Evolutionary conservation across 2,329 filamentous ascomycete species (phyloP), one percentile per base, ranked within the genome.

Genomic region (Diaporthe sp.): DNA sequence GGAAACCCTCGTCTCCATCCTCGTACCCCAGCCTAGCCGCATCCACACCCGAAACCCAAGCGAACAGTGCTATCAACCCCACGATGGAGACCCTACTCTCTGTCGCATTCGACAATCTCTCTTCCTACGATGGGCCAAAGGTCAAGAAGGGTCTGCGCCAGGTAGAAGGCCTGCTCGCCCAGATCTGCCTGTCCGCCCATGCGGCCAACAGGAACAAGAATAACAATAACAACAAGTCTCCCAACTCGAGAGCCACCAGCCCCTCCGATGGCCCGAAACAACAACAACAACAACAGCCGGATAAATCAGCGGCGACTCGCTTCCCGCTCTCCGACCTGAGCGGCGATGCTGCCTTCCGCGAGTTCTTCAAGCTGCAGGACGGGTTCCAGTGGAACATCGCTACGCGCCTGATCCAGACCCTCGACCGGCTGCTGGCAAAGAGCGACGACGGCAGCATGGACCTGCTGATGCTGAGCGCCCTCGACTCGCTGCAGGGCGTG

Each of bases 301-400:
- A 42, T 25, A 13, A 33, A 9, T 9, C 47, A 13, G 12, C 33
- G 55, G 52, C 55, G 22, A 12, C 68, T 42, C 47, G 50, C 22
- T 75, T 55, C 68, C 74, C 66, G 19, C 88, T 98, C 67, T 86
- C 86, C 30, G 92, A 95, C 74, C 86, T 98, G 77, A 89, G 90
- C 68, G 90, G 92, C 77, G 97, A 98, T 83, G 95, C 94, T 28
- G 96, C 96, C 28, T 98, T 98, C 82, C 89, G 95, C 78, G 95
- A 98, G 84, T 98, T 98, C 87, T 98, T 98, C 87, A 95, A 97
- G 83, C 84, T 98, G 78, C 97, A 99, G 83, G 96, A 98, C 81
- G 95, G 96, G 3, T 99, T 99, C 82, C 95, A 98, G 86, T 98
- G 95, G 94, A 99, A 99, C 85, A 95, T 98, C 72, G 93, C 95